Evolutionary conservation across 2,329 filamentous ascomycete species (phyloP).

Genomic region (Cercospora sp.): DNA sequence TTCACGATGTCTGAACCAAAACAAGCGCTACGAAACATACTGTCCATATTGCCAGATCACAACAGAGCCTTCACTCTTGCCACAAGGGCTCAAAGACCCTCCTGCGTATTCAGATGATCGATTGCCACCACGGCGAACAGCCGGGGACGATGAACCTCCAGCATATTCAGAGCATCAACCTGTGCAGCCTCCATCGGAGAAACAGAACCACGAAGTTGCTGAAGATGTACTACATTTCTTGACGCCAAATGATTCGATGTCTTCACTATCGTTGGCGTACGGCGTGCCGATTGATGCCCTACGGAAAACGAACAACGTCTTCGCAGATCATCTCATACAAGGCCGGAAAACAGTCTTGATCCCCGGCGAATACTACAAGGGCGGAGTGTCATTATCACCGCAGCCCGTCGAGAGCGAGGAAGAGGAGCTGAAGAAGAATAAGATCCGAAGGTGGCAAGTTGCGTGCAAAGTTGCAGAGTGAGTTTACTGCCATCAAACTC

Average conservation of each 20-base stretch:
- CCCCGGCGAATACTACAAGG: constrained; percentile 68
- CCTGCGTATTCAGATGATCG: constrained; percentile 56
- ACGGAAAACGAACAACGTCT: constrained; percentile 67
- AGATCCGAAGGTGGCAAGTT: constrained; percentile 76
- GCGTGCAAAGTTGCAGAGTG: constrained; percentile 75
- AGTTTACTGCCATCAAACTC: constrained; percentile 33
- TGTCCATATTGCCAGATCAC: constrained; percentile 78
- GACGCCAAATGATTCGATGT: constrained; percentile 66
- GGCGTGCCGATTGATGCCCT: constrained; percentile 64
- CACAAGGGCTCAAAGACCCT: constrained; percentile 67
- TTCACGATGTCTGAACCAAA: constrained; percentile 67
- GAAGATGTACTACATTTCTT: constrained; percentile 74
- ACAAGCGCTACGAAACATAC: constrained; percentile 65
- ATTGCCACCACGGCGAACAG: constrained; percentile 13
- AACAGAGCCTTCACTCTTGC: constrained; percentile 58
- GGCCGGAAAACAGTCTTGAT: constrained; percentile 70
- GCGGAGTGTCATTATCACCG: constrained; percentile 66
- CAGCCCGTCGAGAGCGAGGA: constrained; percentile 71
- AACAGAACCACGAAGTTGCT: constrained; percentile 39
- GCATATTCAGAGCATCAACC: constrained; percentile 44
- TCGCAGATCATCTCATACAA: constrained; percentile 68
- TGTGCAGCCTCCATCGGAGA: constrained; percentile 38
- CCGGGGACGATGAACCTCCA: constrained; percentile 44
- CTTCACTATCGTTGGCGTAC: constrained; percentile 70
- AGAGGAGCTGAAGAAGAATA: constrained; percentile 68